Evolutionary conservation across 345 rosid genomes (phyloP).

Genomic region (Arabidopsis suecica): DNA sequence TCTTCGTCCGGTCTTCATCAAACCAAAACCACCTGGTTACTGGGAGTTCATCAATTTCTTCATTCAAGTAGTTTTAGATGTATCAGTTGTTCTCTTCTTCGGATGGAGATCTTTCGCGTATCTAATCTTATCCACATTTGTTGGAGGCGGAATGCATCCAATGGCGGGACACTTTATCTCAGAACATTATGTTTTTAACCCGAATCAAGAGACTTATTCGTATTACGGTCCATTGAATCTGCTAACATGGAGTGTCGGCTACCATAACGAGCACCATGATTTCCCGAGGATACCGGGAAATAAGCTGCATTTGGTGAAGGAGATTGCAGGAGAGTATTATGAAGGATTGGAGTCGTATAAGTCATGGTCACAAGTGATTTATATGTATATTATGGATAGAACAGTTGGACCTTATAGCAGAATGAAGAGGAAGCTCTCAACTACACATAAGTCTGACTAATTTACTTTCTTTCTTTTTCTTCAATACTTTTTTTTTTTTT

Average conservation of each 20-base stretch:
- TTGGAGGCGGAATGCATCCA: slow-evolving; percentile 93
- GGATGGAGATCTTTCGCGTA: slow-evolving; percentile 79
- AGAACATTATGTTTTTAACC: slow-evolving; percentile 83
- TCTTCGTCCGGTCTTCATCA: slow-evolving; percentile 73
- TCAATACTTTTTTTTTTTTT: not conserved
- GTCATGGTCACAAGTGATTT: slow-evolving; percentile 93
- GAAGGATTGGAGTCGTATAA: slow-evolving; percentile 61
- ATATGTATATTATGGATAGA: slow-evolving; percentile 75
- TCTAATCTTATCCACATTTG: slow-evolving; percentile 83
- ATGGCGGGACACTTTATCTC: slow-evolving; percentile 94
- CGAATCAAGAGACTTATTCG: slow-evolving; percentile 85
- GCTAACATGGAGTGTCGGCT: slow-evolving; percentile 81
- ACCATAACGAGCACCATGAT: slow-evolving; percentile 95
- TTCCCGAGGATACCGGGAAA: slow-evolving; percentile 85
- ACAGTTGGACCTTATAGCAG: slow-evolving; percentile 78
- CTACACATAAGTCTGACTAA: slow-evolving; percentile 33
- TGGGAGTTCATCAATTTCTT: slow-evolving; percentile 76
- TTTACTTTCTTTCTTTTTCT: not conserved
- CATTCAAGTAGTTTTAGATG: slow-evolving; percentile 63
- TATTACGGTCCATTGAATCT: slow-evolving; percentile 86
- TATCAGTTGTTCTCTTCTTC: slow-evolving; percentile 57
- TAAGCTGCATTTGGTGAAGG: slow-evolving; percentile 83
- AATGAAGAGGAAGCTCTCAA: slow-evolving; percentile 75
- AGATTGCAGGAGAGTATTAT: slow-evolving; percentile 83
- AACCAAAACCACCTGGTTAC: slow-evolving; percentile 80